These are phyloP conservation scores for Apiotrichum domesticum DNA, from an alignment of 1,284 basidiomycete genomes.

Conservation along the genomic window DNA sequence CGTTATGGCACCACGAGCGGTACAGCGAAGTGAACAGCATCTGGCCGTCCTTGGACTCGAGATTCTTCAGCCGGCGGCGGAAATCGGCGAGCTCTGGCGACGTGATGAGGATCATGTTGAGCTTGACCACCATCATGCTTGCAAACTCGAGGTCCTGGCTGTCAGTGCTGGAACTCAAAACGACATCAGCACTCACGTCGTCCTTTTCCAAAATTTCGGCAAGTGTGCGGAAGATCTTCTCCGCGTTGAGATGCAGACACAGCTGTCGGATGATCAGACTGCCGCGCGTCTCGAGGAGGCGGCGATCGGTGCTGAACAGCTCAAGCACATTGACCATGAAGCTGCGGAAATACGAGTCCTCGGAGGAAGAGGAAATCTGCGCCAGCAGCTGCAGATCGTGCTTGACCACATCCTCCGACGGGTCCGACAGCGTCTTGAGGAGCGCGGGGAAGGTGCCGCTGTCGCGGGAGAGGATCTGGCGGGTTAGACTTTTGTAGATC, in stretches of 20 bases:
- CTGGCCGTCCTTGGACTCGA: constrained; percentile 94
- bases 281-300: constrained; percentile 83
- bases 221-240: constrained; percentile 90
- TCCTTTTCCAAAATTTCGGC: constrained; percentile 97
- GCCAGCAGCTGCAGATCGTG: constrained; percentile 91
- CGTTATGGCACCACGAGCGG: constrained; percentile 97
- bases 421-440: constrained; percentile 92
- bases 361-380: constrained; percentile 84
- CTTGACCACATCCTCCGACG: constrained; percentile 95
- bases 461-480: constrained; percentile 85
- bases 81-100: constrained; percentile 93
- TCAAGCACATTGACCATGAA: constrained; percentile 95
- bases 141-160: constrained; percentile 88
- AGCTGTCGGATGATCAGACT: constrained; percentile 94
- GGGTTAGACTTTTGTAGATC: not conserved
- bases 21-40: constrained; percentile 84
- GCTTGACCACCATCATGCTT: constrained; percentile 92
- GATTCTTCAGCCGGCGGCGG: constrained; percentile 80
- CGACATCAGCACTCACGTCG: constrained; percentile 57
- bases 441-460: constrained; percentile 94
- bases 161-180: not conserved
- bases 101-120: constrained; percentile 94
- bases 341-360: constrained; percentile 88
- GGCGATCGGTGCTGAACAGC: constrained; percentile 89
- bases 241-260: constrained; percentile 89